These are phyloP conservation scores for Pezicula radicicola DNA, from an alignment of 2,329 filamentous ascomycete species.

Conservation along the genomic window DNA sequence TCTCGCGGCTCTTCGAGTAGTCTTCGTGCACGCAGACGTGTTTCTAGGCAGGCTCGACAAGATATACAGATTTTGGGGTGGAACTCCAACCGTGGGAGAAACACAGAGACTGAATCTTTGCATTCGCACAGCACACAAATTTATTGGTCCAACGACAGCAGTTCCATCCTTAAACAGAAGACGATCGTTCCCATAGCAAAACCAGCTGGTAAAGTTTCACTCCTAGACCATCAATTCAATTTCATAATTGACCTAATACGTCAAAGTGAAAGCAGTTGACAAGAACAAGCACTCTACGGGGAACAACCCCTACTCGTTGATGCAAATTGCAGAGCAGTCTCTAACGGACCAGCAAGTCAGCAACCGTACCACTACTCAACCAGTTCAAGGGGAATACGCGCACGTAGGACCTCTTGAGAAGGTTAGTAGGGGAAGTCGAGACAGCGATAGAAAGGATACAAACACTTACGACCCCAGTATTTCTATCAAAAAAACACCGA, in stretches of 20 bases:
- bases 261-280: constrained; percentile 5
- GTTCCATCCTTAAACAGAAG: not conserved
- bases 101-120: not conserved
- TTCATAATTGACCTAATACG: not conserved
- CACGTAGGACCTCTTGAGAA: constrained; percentile 15
- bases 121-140: not conserved
- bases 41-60: constrained; percentile 14
- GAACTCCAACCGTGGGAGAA: constrained; percentile 4
- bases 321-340: constrained; percentile 17
- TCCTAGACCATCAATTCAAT: not conserved
- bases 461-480: constrained; percentile 17
- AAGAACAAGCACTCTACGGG: constrained; percentile 3
- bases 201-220: not conserved
- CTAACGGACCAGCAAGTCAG: not conserved
- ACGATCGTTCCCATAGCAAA: not conserved
- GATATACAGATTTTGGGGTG: constrained; percentile 19
- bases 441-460: not conserved
- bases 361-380: not conserved
- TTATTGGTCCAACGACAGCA: not conserved
- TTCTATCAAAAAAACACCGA: constrained; percentile 7
- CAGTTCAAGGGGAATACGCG: constrained; percentile 5
- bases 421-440: constrained; percentile 6
- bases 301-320: constrained; percentile 14
- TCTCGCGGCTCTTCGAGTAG: constrained; percentile 5
- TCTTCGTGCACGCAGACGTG: constrained; percentile 11